Conservation (phyloP, 306 rosid species). For the Gastrolobium bilobum region DNA sequence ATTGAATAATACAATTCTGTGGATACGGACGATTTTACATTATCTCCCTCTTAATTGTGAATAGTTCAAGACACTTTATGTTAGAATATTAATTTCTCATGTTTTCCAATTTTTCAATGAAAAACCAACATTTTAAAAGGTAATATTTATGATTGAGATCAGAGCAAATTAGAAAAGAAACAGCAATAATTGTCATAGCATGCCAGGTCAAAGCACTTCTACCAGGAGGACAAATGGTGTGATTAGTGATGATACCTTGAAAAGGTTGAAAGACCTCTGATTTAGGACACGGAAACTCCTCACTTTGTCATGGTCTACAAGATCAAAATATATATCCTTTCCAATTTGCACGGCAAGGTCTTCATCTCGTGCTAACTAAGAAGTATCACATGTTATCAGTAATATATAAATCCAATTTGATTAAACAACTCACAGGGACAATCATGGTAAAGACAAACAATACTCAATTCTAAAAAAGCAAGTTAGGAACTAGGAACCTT, state of each 20-base stretch:
- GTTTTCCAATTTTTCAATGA: too few species aligned
- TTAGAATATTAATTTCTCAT: too few species aligned
- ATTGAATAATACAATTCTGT: too few species aligned
- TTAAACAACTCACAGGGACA: not conserved
- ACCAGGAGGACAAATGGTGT: not conserved
- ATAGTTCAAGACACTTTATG: too few species aligned
- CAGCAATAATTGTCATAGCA: not conserved
- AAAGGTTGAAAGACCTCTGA: too few species aligned
- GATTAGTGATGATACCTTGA: not conserved
- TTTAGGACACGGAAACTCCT: too few species aligned
- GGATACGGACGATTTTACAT: too few species aligned
- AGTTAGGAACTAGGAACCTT: constrained; percentile 55
- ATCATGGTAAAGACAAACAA: not conserved
- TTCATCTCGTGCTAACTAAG: constrained; percentile 73
- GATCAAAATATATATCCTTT: too few species aligned
- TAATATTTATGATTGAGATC: not conserved
- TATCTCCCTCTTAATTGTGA: too few species aligned
- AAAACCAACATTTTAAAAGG: not conserved
- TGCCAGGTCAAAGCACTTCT: constrained; percentile 1
- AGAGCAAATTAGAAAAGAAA: not conserved
- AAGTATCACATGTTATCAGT: constrained; percentile 21
- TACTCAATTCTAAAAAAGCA: not conserved
- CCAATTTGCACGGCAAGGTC: constrained; percentile 65
- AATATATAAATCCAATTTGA: not conserved
- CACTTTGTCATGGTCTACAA: too few species aligned